Percentiles rank a stretch among this genome's conserved stretches.
phyloP scores from a whole-genome alignment of 129 eudicot species.

The Oenanthe sinensis region DNA sequence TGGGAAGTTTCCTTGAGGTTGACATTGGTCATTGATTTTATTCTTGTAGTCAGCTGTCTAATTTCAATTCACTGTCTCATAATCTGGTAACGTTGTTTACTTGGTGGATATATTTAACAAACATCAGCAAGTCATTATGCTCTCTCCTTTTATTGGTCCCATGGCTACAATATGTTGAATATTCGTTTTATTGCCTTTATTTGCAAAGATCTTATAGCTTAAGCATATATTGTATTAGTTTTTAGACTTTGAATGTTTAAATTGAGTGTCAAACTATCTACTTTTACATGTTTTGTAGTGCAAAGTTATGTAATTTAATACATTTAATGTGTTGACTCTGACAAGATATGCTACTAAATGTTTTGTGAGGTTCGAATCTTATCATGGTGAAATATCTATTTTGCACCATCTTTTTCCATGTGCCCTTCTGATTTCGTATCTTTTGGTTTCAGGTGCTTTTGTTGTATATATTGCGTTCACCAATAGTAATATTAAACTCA shows the following conservation, averaged over 20 bases:
- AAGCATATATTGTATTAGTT: background rate
- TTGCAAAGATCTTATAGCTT: background rate
- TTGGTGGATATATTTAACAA: background rate
- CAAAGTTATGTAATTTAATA: no score
- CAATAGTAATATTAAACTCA: slow-evolving; percentile 49
- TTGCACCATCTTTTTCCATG: background rate
- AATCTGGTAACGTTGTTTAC: background rate
- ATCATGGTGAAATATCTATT: background rate
- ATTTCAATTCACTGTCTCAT: background rate
- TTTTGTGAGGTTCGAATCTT: background rate
- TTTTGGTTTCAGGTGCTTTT: slow-evolving; percentile 49
- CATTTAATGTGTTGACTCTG: background rate
- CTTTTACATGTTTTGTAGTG: background rate
- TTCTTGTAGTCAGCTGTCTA: background rate
- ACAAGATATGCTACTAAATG: background rate
- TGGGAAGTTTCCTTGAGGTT: background rate
- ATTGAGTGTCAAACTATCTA: background rate
- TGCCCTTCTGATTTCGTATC: background rate
- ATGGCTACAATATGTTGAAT: background rate
- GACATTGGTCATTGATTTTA: background rate
- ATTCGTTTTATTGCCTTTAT: background rate
- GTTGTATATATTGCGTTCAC: slow-evolving; percentile 73
- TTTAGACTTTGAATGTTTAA: background rate
- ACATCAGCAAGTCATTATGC: background rate
- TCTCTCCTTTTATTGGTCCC: background rate